Evolutionary conservation across 129 eudicot species (phyloP).

Genomic region (Deinandra increscens): DNA sequence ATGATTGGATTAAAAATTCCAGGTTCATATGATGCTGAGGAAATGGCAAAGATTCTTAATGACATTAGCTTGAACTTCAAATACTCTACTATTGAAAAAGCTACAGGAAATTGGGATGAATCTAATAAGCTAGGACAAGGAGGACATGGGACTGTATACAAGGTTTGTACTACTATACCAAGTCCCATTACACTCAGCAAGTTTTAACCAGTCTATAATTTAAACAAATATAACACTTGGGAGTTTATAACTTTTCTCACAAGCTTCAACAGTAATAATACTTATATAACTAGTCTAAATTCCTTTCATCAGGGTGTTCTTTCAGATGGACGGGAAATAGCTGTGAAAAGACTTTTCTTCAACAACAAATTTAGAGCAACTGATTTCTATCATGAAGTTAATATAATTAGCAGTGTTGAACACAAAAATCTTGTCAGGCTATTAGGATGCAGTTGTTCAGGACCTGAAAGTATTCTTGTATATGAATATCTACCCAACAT

Average conservation of each 20-base stretch:
- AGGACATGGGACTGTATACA: slow-evolving; percentile 72
- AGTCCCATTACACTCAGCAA: too few species aligned
- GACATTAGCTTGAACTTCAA: slow-evolving; percentile 43
- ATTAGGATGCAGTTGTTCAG: slow-evolving; percentile 77
- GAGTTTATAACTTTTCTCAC: too few species aligned
- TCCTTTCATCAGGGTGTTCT: slow-evolving; percentile 85
- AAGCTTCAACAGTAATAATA: too few species aligned
- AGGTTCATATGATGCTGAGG: slow-evolving; percentile 13
- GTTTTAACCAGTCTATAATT: too few species aligned
- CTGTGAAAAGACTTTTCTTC: slow-evolving; percentile 83
- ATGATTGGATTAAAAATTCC: slow-evolving; percentile 5
- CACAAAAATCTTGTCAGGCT: slow-evolving; percentile 73
- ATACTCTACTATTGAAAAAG: slow-evolving; percentile 58
- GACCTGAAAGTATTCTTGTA: slow-evolving; percentile 79
- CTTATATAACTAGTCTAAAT: too few species aligned
- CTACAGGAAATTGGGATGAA: slow-evolving; percentile 56
- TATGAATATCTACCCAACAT: slow-evolving; percentile 68
- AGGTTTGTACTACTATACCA: too few species aligned
- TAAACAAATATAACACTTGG: too few species aligned
- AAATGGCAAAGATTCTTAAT: slow-evolving; percentile 20
- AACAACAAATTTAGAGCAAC: slow-evolving; percentile 81
- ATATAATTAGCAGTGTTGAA: slow-evolving; percentile 67
- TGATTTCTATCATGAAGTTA: slow-evolving; percentile 77
- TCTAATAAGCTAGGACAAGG: slow-evolving; percentile 81
- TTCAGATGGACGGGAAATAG: slow-evolving; percentile 84